Conservation (phyloP, 306 rosid genomes). For the Coriaria nepalensis region DNA sequence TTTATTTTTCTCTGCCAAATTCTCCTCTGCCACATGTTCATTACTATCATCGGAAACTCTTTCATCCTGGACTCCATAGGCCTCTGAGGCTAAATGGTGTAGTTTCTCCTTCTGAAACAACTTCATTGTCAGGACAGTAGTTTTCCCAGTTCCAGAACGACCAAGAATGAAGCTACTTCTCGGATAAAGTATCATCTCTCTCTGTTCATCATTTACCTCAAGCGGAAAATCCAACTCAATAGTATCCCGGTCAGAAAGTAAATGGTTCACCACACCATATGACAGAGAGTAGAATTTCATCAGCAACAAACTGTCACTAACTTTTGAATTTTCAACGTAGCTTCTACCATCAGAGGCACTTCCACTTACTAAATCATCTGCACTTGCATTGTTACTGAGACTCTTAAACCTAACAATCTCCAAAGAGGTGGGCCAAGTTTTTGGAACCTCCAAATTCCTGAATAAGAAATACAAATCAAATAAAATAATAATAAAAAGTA, state of each 20-base stretch:
- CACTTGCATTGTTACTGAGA: slow-evolving; percentile 13
- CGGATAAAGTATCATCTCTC: slow-evolving; percentile 38
- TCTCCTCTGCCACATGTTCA: neutral
- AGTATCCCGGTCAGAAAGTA: slow-evolving; percentile 39
- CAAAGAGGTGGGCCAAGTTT: slow-evolving; percentile 28
- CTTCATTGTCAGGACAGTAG: slow-evolving; percentile 73
- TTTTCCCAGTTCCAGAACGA: slow-evolving; percentile 87
- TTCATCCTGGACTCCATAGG: slow-evolving; percentile 6
- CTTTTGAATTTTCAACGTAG: slow-evolving; percentile 66
- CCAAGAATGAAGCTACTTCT: slow-evolving; percentile 59
- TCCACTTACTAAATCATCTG: slow-evolving; percentile 15
- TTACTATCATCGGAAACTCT: no score
- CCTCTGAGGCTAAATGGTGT: slow-evolving; percentile 27
- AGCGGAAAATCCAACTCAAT: slow-evolving; percentile 59
- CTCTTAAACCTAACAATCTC: slow-evolving; percentile 32
- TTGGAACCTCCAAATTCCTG: slow-evolving; percentile 44
- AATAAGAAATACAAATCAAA: neutral
- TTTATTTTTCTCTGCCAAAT: slow-evolving; percentile 11
- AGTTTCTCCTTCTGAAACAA: slow-evolving; percentile 41
- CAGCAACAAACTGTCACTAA: slow-evolving; percentile 61
- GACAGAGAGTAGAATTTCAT: slow-evolving; percentile 70
- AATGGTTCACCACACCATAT: slow-evolving; percentile 34
- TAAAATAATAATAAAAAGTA: neutral
- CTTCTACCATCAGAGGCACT: slow-evolving; percentile 33
- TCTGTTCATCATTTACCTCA: slow-evolving; percentile 60